phyloP scores from a whole-genome alignment of 768 basidiomycete species.

The Clitopilus passeckerianus region DNA sequence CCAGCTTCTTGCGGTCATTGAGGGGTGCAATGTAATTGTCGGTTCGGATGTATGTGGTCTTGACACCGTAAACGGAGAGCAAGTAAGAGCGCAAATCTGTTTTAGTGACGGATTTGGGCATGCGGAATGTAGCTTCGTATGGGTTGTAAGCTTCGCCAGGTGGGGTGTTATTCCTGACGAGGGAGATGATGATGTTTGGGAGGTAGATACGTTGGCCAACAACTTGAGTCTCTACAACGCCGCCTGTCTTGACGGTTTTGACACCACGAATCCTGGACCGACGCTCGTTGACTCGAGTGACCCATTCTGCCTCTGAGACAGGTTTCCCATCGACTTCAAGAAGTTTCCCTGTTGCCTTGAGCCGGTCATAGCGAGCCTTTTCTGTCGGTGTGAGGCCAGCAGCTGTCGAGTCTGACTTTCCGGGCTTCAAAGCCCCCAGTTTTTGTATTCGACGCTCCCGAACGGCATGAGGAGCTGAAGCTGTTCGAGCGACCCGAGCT shows the following conservation, averaged over 20 bases:
- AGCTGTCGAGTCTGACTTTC: conserved; percentile 40
- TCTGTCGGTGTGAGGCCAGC: conserved; percentile 66
- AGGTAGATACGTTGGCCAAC: conserved; percentile 85
- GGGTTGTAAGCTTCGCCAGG: conserved; percentile 84
- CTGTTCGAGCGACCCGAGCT: conserved; percentile 53
- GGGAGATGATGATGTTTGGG: conserved; percentile 78
- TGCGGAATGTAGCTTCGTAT: conserved; percentile 90
- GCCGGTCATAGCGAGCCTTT: conserved; percentile 54
- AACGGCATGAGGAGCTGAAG: conserved; percentile 71
- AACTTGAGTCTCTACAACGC: conserved; percentile 41
- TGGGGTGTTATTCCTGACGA: conserved; percentile 81
- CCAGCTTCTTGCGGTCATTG: conserved; percentile 27
- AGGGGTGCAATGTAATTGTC: conserved; percentile 75
- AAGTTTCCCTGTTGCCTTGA: conserved; percentile 48
- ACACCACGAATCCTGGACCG: conserved; percentile 69
- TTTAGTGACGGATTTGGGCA: conserved; percentile 88
- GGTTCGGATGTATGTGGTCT: conserved; percentile 93
- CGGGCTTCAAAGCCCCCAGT: conserved; percentile 27
- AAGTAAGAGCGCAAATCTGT: conserved; percentile 89
- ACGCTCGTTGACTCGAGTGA: conserved; percentile 47
- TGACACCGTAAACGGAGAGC: conserved; percentile 77
- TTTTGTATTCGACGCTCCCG: conserved; percentile 60
- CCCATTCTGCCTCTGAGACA: conserved; percentile 54
- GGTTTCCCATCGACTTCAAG: conserved; percentile 26
- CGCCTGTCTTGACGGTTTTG: conserved; percentile 31